Percentiles rank a stretch among this genome's conserved stretches.
Conservation (phyloP, 108 stramenopile species). For the Stephanodiscus minutulus region DNA sequence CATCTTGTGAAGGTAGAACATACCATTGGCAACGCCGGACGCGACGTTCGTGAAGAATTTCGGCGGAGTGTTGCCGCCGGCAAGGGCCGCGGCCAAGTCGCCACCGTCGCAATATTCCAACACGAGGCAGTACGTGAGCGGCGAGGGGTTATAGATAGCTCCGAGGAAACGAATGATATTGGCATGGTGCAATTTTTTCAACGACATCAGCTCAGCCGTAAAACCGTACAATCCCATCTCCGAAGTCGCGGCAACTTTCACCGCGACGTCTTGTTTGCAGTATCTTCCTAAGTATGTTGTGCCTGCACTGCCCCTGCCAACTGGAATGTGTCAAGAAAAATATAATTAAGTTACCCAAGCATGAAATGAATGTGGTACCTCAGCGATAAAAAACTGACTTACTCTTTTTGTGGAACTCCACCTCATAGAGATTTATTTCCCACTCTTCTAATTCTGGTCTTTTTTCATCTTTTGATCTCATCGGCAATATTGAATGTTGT, state of each 20-base stretch:
- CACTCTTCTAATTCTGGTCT: slow-evolving; percentile 54
- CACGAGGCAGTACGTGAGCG: slow-evolving; percentile 72
- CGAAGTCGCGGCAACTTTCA: slow-evolving; percentile 70
- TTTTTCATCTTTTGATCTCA: slow-evolving; percentile 21
- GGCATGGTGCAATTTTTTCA: slow-evolving; percentile 71
- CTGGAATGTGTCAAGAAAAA: slow-evolving; percentile 5
- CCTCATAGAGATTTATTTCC: slow-evolving; percentile 74
- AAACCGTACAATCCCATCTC: slow-evolving; percentile 75
- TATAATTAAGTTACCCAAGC: too few relatives aligned
- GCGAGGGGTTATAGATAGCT: slow-evolving; percentile 63
- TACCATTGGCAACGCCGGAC: slow-evolving; percentile 57
- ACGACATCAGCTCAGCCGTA: slow-evolving; percentile 60
- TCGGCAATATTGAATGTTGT: background rate
- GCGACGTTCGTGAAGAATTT: slow-evolving; percentile 67
- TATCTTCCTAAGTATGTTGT: slow-evolving; percentile 77
- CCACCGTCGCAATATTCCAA: slow-evolving; percentile 77
- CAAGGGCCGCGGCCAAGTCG: slow-evolving; percentile 53
- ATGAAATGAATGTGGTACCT: background rate
- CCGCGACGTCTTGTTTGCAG: slow-evolving; percentile 65
- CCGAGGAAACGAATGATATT: slow-evolving; percentile 76
- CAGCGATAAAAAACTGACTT: background rate
- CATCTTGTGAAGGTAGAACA: slow-evolving; percentile 65
- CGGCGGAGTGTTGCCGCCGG: slow-evolving; percentile 47
- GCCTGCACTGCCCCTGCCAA: slow-evolving; percentile 65
- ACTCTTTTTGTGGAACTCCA: slow-evolving; percentile 62